A percentile compares a stretch with the other conserved stretches of the same genome.
phyloP scores from a whole-genome alignment of 768 basidiomycete genomes.

The Boletus rex-veris region DNA sequence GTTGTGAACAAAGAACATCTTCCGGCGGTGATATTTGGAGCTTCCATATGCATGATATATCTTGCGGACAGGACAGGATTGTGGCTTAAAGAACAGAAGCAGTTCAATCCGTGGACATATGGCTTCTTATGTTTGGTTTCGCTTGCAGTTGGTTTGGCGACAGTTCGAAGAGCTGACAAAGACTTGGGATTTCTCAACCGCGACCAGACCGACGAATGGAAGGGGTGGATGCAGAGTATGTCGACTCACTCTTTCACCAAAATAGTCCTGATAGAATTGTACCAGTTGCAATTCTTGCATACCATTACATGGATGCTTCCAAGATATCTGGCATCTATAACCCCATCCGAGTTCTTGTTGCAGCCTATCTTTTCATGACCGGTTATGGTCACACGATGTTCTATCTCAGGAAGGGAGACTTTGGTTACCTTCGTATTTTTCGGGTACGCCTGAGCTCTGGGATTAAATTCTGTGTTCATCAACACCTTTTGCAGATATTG shows the following conservation, averaged over 20 bases:
- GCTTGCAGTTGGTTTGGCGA: constrained; percentile 57
- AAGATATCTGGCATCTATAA: constrained; percentile 93
- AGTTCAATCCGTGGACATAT: constrained; percentile 70
- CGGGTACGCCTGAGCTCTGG: constrained; percentile 43
- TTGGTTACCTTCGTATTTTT: constrained; percentile 71
- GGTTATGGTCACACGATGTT: constrained; percentile 89
- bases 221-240: constrained; percentile 97
- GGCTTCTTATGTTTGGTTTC: constrained; percentile 50
- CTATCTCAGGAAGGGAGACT: constrained; percentile 88
- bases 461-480: background rate
- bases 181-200: constrained; percentile 88
- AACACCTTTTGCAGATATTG: constrained; percentile 47
- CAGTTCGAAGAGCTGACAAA: constrained; percentile 68
- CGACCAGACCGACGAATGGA: constrained; percentile 96
- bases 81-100: constrained; percentile 89
- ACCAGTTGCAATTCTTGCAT: constrained; percentile 83
- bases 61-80: constrained; percentile 81
- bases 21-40: constrained; percentile 60
- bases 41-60: constrained; percentile 65
- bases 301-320: constrained; percentile 89
- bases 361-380: constrained; percentile 89
- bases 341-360: constrained; percentile 82
- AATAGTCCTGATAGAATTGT: background rate
- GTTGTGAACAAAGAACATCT: constrained; percentile 13
- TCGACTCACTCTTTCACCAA: constrained; percentile 2